Evolutionary conservation across 148 eudicot genomes (phyloP), one percentile per base, ranked within the genome.

Genomic region (Rhododendron ovatum): DNA sequence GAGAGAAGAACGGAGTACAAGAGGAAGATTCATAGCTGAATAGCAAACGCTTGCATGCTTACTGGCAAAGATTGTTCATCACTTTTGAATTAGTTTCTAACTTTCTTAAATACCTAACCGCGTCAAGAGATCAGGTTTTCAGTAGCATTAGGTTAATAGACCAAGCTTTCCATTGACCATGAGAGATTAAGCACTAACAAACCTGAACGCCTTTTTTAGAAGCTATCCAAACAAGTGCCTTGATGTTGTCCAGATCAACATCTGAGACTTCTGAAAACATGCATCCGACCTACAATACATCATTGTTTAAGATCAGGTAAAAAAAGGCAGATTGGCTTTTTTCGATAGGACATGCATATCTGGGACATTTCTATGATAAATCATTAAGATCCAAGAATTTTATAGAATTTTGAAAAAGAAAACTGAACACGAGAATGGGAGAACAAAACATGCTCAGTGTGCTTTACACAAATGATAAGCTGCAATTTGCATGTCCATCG

Each of bases 191-290:
- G 81, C 69, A 75, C 80, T 14, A 73, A 89, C 71, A 88, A 39
- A 92, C 96, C 96, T 93, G 96, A 90, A 88, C 89, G 17, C 94
- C 91, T 61, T 85, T 88, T 81, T 83, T 85, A 57, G 92, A 91
- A 84, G 92, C 86, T 87, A 88, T 88, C 83, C 83, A 88, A 83
- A 89, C 84, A 74, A 92, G 87, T 45, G 86, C 86, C 89, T 88
- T 89, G 37, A 94, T 84, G 85, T 86, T 88, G 86, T 94, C 93
- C 82, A 91, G 86, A 87, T 91, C 94, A 83, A 86, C 88, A 81
- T 92, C 90, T 78, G 90, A 88, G 45, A 82, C 82, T 78, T 88
- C 89, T 43, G 91, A 80, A 41, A 84, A 84, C 77, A 94, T 86
- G 85, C 91, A 91, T 55, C 95, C 95, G 43, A 91, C 91, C 96